These are phyloP conservation scores for Cryphonectria nitschkei DNA, from an alignment of 2,329 filamentous ascomycete genomes.

Conservation along the genomic window DNA sequence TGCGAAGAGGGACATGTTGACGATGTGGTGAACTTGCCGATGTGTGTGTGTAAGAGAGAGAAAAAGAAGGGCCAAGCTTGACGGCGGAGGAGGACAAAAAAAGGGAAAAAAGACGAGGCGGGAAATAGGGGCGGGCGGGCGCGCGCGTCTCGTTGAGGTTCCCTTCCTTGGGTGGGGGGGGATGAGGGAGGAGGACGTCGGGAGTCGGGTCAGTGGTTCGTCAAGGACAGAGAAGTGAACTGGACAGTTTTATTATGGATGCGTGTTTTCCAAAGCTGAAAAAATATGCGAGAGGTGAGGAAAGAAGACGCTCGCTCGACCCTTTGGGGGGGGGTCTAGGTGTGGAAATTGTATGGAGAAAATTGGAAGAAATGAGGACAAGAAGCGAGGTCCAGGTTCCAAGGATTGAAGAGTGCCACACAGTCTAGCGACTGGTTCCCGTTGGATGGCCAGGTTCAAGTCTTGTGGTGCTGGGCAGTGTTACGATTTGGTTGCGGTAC, in stretches of 20 bases:
- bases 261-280: conserved; percentile 20
- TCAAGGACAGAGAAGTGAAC: conserved; percentile 10
- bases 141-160: conserved; percentile 25
- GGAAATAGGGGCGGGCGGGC: conserved; percentile 10
- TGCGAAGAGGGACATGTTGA: conserved; percentile 55
- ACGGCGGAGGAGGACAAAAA: conserved; percentile 26
- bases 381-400: conserved; percentile 32
- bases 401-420: conserved; percentile 24
- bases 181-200: conserved; percentile 27
- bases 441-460: conserved; percentile 1
- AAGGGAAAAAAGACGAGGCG: background rate
- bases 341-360: conserved; percentile 32
- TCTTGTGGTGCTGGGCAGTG: conserved; percentile 8
- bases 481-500: conserved; percentile 6
- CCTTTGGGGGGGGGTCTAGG: conserved; percentile 27
- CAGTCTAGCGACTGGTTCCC: conserved; percentile 20
- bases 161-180: conserved; percentile 20
- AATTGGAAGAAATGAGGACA: conserved; percentile 32
- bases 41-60: conserved; percentile 29
- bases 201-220: conserved; percentile 9
- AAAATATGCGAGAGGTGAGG: conserved; percentile 33
- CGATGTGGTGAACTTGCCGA: conserved; percentile 26
- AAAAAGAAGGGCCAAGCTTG: conserved; percentile 29
- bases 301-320: conserved; percentile 32
- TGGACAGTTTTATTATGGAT: conserved; percentile 28